A percentile compares a stretch with the other conserved stretches of the same genome.
phyloP scores from a whole-genome alignment of 2,329 filamentous ascomycete species.

The Epichloe sylvatica region DNA sequence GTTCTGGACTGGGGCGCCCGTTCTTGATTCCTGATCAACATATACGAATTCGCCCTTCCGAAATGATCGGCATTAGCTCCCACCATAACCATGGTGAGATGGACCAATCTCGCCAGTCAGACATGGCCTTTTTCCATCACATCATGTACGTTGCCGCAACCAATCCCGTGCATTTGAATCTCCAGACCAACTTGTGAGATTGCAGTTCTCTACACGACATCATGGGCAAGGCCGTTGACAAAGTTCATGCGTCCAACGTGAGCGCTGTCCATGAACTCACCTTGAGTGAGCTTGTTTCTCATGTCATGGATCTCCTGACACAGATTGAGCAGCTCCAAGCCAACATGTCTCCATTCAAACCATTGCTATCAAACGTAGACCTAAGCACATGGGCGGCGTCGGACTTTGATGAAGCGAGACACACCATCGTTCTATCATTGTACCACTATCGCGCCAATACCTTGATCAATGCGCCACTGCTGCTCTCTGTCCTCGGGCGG shows the following conservation, averaged over 20 bases:
- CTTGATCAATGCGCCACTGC: constrained; percentile 4
- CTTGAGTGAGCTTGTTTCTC: constrained; percentile 7
- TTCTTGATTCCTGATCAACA: constrained; percentile 9
- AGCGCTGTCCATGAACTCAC: constrained; percentile 3
- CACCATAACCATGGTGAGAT: background rate
- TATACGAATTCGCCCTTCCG: constrained; percentile 4
- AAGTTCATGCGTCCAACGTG: constrained; percentile 11
- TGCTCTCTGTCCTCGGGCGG: constrained; percentile 10
- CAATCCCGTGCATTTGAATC: background rate
- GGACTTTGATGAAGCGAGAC: constrained; percentile 5
- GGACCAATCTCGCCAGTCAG: constrained; percentile 3
- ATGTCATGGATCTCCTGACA: constrained; percentile 10
- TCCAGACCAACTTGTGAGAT: background rate
- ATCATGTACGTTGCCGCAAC: constrained; percentile 6
- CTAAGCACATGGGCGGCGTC: constrained; percentile 3
- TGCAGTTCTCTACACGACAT: constrained; percentile 11
- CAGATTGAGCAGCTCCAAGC: constrained; percentile 9
- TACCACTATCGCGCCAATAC: constrained; percentile 6
- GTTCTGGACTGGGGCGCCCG: constrained; percentile 10
- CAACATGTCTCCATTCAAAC: background rate
- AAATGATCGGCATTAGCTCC: background rate
- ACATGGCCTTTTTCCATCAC: constrained; percentile 9
- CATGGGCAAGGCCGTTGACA: constrained; percentile 9
- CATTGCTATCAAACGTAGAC: constrained; percentile 4
- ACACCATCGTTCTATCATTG: constrained; percentile 6